Conservation (phyloP, 2,329 filamentous ascomycete species). For the Tolypocladium ophioglossoides region DNA sequence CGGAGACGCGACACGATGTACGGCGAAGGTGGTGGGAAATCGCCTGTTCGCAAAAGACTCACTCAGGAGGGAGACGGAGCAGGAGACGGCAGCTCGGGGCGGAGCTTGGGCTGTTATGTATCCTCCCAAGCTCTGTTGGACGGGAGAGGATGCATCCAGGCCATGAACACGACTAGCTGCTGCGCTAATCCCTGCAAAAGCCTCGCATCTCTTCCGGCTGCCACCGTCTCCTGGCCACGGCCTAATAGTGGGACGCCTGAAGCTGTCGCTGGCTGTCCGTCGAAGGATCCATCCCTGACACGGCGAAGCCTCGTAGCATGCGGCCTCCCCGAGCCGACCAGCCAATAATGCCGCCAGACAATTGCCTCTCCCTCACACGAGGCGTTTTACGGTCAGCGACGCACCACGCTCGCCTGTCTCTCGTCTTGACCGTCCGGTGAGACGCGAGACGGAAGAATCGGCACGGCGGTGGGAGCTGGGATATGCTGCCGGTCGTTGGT, state of each 20-base stretch:
- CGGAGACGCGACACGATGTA: background rate
- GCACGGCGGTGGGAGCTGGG: background rate
- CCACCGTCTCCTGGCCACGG: background rate
- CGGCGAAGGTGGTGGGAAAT: background rate
- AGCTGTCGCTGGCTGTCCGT: background rate
- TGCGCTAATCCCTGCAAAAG: background rate
- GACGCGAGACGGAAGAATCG: slow-evolving; percentile 1
- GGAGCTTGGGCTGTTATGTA: background rate
- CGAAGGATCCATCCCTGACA: background rate
- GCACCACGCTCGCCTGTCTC: background rate
- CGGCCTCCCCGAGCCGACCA: background rate
- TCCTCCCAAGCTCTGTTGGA: background rate
- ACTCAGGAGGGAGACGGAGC: background rate
- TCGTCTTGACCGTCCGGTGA: background rate
- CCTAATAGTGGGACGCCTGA: background rate
- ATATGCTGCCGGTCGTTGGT: background rate
- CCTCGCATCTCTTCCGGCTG: background rate
- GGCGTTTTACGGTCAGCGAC: background rate
- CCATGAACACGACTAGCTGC: background rate
- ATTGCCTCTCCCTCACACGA: background rate
- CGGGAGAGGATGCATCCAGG: background rate
- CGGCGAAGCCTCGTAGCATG: background rate
- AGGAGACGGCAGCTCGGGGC: background rate
- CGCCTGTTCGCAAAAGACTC: background rate
- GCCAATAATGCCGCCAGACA: background rate